A percentile compares a stretch with the other conserved stretches of the same genome.
Conservation (phyloP, 2,329 filamentous ascomycete species). For the Ophiostoma himal-ulmi region DNA sequence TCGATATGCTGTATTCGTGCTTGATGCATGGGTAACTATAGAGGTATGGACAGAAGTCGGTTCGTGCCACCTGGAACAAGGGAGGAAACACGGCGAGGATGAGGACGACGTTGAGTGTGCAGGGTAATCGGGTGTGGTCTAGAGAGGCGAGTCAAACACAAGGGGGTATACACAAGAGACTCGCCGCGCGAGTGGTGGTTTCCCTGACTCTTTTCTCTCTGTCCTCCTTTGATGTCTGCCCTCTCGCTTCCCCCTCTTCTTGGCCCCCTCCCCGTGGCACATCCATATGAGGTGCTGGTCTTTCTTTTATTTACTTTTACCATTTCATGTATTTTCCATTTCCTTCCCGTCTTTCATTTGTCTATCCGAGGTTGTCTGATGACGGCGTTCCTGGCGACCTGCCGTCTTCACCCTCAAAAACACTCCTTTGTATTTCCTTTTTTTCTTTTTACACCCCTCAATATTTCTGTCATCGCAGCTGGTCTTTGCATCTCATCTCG, state of each 20-base stretch:
- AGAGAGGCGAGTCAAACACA: background rate
- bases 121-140: background rate
- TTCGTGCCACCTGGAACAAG: background rate
- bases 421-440: background rate
- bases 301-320: background rate
- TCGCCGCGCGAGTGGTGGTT: conserved; percentile 21
- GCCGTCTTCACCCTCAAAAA: background rate
- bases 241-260: background rate
- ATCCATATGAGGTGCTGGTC: conserved; percentile 24
- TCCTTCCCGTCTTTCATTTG: conserved; percentile 15
- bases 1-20: background rate
- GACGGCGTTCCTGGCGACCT: background rate
- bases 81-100: background rate
- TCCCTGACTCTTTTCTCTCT: background rate
- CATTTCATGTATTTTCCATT: background rate
- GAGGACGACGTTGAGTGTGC: background rate
- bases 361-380: background rate
- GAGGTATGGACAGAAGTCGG: background rate
- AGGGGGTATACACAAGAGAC: conserved; percentile 8
- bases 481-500: background rate
- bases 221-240: background rate
- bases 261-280: background rate
- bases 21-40: conserved; percentile 1
- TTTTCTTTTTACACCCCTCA: background rate
- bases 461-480: background rate